Conservation (phyloP, 805 yeast genomes). For the Clavispora asparagi region DNA sequence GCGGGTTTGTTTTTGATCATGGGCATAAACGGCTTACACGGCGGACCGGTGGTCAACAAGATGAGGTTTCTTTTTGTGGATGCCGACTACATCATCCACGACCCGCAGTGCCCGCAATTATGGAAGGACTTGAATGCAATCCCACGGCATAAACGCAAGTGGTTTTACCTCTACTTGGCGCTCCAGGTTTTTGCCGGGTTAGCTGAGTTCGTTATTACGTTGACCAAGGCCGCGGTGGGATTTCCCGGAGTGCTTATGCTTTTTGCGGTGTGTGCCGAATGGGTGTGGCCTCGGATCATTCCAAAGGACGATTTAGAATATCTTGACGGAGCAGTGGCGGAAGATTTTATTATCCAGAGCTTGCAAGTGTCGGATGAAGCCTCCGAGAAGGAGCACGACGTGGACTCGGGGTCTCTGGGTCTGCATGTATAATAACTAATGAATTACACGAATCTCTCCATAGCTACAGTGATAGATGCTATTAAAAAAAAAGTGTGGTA, state of each 20-base stretch:
- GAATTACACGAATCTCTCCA: neutral
- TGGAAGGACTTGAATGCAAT: constrained; percentile 26
- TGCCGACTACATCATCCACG: constrained; percentile 28
- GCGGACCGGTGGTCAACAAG: constrained; percentile 58
- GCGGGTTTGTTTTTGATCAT: constrained; percentile 91
- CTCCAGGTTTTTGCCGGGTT: constrained; percentile 65
- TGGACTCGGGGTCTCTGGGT: neutral
- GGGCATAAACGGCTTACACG: constrained; percentile 78
- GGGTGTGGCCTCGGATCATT: constrained; percentile 59
- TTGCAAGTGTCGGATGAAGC: constrained; percentile 16
- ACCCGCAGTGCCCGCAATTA: constrained; percentile 32
- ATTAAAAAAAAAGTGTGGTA: constrained; percentile 5
- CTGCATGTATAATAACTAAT: neutral
- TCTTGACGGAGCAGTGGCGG: constrained; percentile 65
- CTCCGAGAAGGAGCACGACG: neutral
- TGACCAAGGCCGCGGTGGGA: constrained; percentile 88
- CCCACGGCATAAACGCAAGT: constrained; percentile 28
- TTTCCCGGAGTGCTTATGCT: constrained; percentile 82
- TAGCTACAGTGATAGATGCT: too few relatives aligned
- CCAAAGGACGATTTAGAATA: constrained; percentile 53
- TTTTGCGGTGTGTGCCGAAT: constrained; percentile 57
- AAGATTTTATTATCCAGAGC: constrained; percentile 49
- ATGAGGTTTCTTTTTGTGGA: constrained; percentile 63
- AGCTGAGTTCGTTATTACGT: constrained; percentile 79
- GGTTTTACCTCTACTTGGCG: constrained; percentile 51